Evolutionary conservation across 441 rosid genomes (phyloP).

Genomic region (Gossypium davidsonii): DNA sequence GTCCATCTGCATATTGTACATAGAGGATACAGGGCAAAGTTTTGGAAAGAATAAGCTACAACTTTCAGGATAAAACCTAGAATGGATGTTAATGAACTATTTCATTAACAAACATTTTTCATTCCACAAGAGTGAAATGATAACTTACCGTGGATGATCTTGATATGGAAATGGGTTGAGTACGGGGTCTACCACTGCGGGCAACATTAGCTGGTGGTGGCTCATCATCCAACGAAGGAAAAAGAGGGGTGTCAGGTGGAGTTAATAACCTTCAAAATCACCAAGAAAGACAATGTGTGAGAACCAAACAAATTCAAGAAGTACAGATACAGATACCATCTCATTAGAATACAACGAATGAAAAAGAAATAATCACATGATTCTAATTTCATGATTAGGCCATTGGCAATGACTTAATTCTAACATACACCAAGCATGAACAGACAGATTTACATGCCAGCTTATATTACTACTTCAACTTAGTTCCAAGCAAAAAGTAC

Average conservation of each 20-base stretch:
- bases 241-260: constrained; percentile 97
- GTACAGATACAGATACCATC: constrained; percentile 5
- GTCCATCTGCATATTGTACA: constrained; percentile 61
- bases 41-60: neutral
- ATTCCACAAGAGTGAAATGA: constrained; percentile 14
- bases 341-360: constrained; percentile 13
- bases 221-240: constrained; percentile 87
- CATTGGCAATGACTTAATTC: constrained; percentile 9
- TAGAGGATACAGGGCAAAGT: neutral
- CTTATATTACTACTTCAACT: constrained; percentile 3
- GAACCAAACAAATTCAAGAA: constrained; percentile 14
- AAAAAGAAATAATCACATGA: neutral
- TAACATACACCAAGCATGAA: neutral
- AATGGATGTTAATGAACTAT: neutral
- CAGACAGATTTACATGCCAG: neutral
- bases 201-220: constrained; percentile 48
- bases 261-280: constrained; percentile 78
- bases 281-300: constrained; percentile 29
- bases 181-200: constrained; percentile 78
- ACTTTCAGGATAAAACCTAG: neutral
- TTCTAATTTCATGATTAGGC: neutral
- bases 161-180: constrained; percentile 87
- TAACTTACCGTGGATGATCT: constrained; percentile 86
- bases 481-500: constrained; percentile 9
- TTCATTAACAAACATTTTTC: neutral